phyloP scores from a whole-genome alignment of 2,329 filamentous ascomycete genomes.

The Cladophialophora exuberans region DNA sequence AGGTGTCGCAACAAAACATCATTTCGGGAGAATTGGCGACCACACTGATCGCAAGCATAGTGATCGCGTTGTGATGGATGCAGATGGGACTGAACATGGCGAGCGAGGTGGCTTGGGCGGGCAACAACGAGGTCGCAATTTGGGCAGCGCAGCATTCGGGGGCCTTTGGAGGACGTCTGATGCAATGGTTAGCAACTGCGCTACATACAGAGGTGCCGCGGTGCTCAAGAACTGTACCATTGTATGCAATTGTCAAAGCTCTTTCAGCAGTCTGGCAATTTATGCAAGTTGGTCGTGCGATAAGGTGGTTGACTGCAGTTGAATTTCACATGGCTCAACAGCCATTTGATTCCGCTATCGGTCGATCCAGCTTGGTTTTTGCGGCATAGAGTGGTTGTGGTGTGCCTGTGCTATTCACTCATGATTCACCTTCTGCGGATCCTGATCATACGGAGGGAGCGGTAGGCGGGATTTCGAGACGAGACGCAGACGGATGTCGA shows the following conservation, averaged over 20 bases:
- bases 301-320: too few species aligned
- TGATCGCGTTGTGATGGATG: constrained; percentile 24
- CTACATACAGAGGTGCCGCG: not conserved
- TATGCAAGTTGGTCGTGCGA: too few species aligned
- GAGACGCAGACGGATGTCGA: too few species aligned
- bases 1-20: constrained; percentile 28
- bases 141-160: constrained; percentile 23
- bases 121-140: constrained; percentile 25
- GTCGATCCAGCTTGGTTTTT: too few species aligned
- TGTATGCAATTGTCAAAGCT: not conserved
- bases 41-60: constrained; percentile 24
- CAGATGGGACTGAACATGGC: constrained; percentile 28
- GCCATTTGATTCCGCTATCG: too few species aligned
- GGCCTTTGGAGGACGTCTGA: constrained; percentile 14
- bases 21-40: constrained; percentile 26
- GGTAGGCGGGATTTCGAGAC: too few species aligned
- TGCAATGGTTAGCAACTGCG: not conserved
- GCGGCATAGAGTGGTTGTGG: too few species aligned
- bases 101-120: constrained; percentile 27
- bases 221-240: not conserved
- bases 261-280: too few species aligned
- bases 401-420: too few species aligned
- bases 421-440: too few species aligned
- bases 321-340: too few species aligned
- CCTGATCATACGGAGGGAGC: too few species aligned